Base-by-base conservation (phyloP, 306 rosid genomes). In the Lathyrus sativus region DNA sequence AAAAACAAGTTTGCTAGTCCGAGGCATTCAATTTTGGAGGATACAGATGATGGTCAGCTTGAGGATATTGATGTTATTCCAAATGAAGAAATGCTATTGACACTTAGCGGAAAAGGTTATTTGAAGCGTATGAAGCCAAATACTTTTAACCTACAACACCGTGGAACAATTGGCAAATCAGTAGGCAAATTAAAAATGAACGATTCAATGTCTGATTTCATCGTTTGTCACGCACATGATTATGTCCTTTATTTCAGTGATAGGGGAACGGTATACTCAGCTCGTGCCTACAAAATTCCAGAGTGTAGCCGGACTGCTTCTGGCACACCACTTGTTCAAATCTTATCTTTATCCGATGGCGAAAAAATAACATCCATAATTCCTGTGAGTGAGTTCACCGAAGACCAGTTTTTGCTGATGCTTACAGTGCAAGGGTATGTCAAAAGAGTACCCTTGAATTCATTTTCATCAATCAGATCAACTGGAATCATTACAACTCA, bases 91-190 rank as follows among this genome's bases (percentile, higher is more conserved):
- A 87, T 93, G 89, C 81, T 93, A 48, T 81, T 93, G 99, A 90
- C 91, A 28, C 45, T 93, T 54, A 93, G 99, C 76, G 99, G 90
- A 80, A 93, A 93, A 67, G 97, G 99, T 44, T 93, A 93, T 82
- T 83, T 90, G 72, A 93, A 93, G 82, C 85, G 97, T 71, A 93
- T 93, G 99, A 93, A 85, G 80, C 97, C 97, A 26, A 76, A 51
- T 75, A 93, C 95, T 68, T 93, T 93, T 76, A 93, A 79, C 87
- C 89, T 88, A 50, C 99, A 93, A 76, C 69, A 79, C 78, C 97
- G 99, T 71, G 99, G 99, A 44, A 93, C 99, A 72, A 90, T 93
- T 61, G 99, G 99, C 72, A 93, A 93, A 87, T 93, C 99, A 75
- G 96, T 93, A 35, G 99, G 99, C 65, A 93, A 93, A 76, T 80